phyloP scores from a whole-genome alignment of 2,329 filamentous ascomycete species.

The Cordyceps cateniannulata region DNA sequence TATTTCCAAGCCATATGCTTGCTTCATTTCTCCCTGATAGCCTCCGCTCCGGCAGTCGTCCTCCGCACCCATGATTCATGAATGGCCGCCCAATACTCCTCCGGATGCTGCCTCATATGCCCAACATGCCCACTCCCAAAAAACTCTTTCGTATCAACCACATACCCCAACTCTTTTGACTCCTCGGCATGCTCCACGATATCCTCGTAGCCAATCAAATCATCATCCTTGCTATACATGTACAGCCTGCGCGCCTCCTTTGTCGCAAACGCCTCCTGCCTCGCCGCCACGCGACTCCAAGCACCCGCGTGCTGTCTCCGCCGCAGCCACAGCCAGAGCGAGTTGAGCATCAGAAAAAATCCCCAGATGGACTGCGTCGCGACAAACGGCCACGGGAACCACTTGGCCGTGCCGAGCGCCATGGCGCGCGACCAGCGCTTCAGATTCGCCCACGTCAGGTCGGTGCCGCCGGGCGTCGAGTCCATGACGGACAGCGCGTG shows the following conservation, averaged over 20 bases:
- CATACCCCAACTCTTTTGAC: constrained; percentile 42
- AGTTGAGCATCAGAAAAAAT: constrained; percentile 32
- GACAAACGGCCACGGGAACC: constrained; percentile 43
- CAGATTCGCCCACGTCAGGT: constrained; percentile 35
- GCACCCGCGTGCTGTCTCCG: constrained; percentile 35
- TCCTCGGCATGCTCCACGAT: constrained; percentile 47
- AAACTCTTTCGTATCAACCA: constrained; percentile 39
- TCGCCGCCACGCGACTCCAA: constrained; percentile 30
- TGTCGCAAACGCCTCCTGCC: constrained; percentile 31
- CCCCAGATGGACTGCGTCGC: constrained; percentile 43
- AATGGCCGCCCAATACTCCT: constrained; percentile 50
- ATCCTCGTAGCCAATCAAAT: constrained; percentile 49
- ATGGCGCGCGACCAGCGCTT: constrained; percentile 43
- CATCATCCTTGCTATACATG: constrained; percentile 52
- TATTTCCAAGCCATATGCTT: too few relatives aligned
- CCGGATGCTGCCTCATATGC: constrained; percentile 50
- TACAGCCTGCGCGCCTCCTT: constrained; percentile 42
- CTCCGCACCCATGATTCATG: neutral
- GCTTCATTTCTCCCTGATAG: too few relatives aligned
- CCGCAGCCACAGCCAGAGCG: constrained; percentile 27
- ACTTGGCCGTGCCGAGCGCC: constrained; percentile 40
- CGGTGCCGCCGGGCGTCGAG: constrained; percentile 45
- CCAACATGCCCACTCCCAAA: constrained; percentile 54
- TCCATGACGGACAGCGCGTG: constrained; percentile 44
- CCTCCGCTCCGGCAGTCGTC: neutral